Conservation (phyloP, 169 alveolate genomes). For the Cryptosporidium felis region DNA sequence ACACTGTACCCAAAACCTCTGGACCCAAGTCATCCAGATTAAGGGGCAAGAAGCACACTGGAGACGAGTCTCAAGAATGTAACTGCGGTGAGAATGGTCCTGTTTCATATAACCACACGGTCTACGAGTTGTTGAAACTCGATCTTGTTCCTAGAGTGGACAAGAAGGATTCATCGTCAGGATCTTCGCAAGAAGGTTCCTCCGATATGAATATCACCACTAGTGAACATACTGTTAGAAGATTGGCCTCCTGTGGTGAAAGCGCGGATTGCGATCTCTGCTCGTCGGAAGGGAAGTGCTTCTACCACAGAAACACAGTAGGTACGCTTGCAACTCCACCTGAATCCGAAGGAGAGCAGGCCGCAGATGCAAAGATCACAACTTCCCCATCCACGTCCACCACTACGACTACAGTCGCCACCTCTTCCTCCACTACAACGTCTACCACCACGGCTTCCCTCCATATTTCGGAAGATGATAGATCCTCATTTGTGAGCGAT, state of each 20-base stretch:
- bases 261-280: background rate
- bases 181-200: background rate
- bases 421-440: background rate
- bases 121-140: background rate
- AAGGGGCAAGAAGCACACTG: background rate
- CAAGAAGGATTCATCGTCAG: background rate
- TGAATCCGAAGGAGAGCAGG: background rate
- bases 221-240: background rate
- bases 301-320: background rate
- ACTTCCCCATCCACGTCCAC: background rate
- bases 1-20: background rate
- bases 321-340: background rate
- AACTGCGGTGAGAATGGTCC: background rate
- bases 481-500: slow-evolving; percentile 39
- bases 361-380: background rate
- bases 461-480: background rate
- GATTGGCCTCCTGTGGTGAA: background rate
- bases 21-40: background rate
- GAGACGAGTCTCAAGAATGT: background rate
- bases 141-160: background rate
- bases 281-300: background rate
- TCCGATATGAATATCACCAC: background rate
- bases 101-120: background rate
- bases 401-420: background rate
- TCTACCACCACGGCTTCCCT: background rate